Base-by-base conservation (phyloP, 768 basidiomycete genomes). In the Tricholoma terreum region DNA sequence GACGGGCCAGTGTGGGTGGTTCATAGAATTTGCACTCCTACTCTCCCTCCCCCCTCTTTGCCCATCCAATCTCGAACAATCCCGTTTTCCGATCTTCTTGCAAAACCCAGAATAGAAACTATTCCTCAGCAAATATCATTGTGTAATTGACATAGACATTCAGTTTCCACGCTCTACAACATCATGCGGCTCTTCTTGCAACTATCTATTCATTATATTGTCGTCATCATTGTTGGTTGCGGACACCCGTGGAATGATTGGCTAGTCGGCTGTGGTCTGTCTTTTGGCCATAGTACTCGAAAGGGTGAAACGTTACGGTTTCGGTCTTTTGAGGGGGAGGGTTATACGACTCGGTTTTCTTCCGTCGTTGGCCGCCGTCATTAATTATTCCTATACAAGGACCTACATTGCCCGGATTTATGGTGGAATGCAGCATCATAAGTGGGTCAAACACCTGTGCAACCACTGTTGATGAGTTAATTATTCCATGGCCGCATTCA, bases 1-100 rank as follows among this genome's bases (percentile, higher is more conserved):
- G 58, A 86, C 86, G 52, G n/a, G 76, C 77, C 12, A 27, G 52
- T 11, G 50, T 42, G 8, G 40, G 22, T 12, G 33, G 38, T 31
- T 33, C 27, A 45, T 56, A 51, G 55, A 57, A n/a, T 24, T n/a
- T 5, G 12, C 14, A 55, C 27, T 22, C 40, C 38, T 27, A 6
- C 6, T 6, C n/a, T n/a, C n/a, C n/a, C n/a, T n/a, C n/a, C n/a
- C 24, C 24, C 6, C 2, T 27, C 46, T n/a, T 12, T 21, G 5
- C 33, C 35, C 6, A 8, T 17, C 40, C n/a, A 27, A 46, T 24
- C 45, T 27, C 45, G 14, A 15, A 27, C 36, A 30, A 54, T 52
- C n/a, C 22, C n/a, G n/a, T n/a, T n/a, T n/a, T 36, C 19, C 34
- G n/a, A 34, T 58, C 19, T 50, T 45, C 46, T 38, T 52, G 46